phyloP scores from a whole-genome alignment of 2,329 filamentous ascomycete genomes.

The Clathrospora elynae region DNA sequence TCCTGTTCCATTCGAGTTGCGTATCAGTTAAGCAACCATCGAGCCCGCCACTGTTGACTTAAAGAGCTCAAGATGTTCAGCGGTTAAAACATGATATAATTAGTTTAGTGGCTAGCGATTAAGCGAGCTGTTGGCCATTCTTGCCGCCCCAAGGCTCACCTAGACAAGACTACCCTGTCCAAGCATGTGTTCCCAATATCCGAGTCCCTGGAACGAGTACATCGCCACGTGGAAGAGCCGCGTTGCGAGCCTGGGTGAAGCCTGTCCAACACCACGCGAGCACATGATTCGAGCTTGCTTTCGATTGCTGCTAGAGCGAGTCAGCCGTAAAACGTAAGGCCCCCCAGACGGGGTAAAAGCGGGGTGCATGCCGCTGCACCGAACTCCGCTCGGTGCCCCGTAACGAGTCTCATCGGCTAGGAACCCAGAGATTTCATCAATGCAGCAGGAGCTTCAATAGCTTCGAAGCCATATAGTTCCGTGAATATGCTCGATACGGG shows the following conservation, averaged over 20 bases:
- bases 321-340: conserved; percentile 1
- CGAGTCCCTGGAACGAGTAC: conserved; percentile 1
- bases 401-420: conserved; percentile 21
- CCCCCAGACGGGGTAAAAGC: conserved; percentile 17
- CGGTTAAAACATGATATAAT: no score
- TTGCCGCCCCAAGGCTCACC: no score
- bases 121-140: no score
- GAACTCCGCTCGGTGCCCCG: conserved; percentile 26
- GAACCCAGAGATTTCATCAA: neutral
- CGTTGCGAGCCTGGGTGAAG: conserved; percentile 14
- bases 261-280: no score
- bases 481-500: conserved; percentile 11
- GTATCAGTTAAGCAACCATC: neutral
- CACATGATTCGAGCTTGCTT: conserved; percentile 6
- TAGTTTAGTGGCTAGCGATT: no score
- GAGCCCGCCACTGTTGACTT: neutral
- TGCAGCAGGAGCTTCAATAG: neutral
- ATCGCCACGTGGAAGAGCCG: neutral
- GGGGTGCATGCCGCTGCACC: conserved; percentile 10
- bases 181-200: no score
- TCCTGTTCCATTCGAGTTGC: neutral
- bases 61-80: no score
- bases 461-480: neutral
- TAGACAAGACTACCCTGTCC: no score
- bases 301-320: no score